Base-by-base conservation (phyloP, 2,329 filamentous ascomycete genomes). In the Helotiales sp. region DNA sequence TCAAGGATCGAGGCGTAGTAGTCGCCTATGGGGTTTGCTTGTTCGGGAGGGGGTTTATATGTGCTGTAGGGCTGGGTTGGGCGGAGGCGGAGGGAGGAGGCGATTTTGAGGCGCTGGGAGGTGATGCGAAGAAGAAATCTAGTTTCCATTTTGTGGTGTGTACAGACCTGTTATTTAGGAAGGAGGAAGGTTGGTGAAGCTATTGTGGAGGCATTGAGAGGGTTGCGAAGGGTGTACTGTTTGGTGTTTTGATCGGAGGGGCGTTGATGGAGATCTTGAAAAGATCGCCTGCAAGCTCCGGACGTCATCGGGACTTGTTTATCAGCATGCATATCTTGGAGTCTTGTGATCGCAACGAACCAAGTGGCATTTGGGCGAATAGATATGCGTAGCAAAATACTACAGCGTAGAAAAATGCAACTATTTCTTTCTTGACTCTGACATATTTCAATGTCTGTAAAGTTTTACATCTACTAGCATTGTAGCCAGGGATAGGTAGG, bases 1-100 rank as follows among this genome's bases (percentile, higher is more conserved):
- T 81, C 79, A 52, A 89, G 80, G 26, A 89, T 82, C n/a, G 80
- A 77, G 70, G 87, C 82, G 77, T 90, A 90, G 79, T 87, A 90
- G 43, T 80, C 76, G 0, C 87, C 87, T 0, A 88, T 79, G 0
- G 87, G 86, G 17, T 79, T 78, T n/a, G 70, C 75, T 72, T 78
- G 76, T 45, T 74, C 64, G 6, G 66, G 26, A 45, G 68, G 64
- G 49, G 72, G 64, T 62, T 71, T 74, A 24, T 45, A 28, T 59
- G 61, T 64, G 40, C 68, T 66, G 43, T 65, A 13, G 32, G 68
- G 40, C 24, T 65, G 63, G 57, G 37, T 58, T 34, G 66, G 60
- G 28, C 15, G 70, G 28, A 37, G 61, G 47, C 68, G 70, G 57
- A 69, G 6, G 40, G 59, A 64, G 8, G 66, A 20, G 20, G 61